These are phyloP conservation scores for Penicillium ucsense DNA, from an alignment of 495 filamentous ascomycete species.

Conservation along the genomic window DNA sequence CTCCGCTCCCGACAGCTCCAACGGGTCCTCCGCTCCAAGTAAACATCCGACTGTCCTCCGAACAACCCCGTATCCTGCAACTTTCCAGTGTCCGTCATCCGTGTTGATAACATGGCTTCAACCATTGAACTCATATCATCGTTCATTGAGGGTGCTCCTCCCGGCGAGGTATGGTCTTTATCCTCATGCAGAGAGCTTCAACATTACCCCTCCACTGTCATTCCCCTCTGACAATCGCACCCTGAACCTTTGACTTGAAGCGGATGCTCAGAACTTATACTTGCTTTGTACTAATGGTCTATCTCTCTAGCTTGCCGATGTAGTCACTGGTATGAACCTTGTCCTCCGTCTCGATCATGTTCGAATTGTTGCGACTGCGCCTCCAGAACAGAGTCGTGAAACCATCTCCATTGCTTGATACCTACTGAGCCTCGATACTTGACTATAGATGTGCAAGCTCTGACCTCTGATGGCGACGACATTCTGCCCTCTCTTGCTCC, in stretches of 20 bases:
- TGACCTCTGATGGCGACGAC: constrained; percentile 61
- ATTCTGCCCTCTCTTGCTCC: constrained; percentile 62
- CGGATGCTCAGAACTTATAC: too few relatives aligned
- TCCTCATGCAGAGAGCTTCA: not conserved
- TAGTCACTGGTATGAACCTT: constrained; percentile 63
- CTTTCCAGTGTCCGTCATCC: constrained; percentile 1
- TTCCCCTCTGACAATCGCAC: not conserved
- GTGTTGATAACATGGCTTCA: constrained; percentile 24
- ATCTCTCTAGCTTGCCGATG: constrained; percentile 67
- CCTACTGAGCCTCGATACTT: constrained; percentile 10
- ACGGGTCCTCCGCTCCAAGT: not conserved
- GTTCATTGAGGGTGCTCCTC: constrained; percentile 90
- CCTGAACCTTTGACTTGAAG: too few relatives aligned
- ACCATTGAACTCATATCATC: constrained; percentile 61
- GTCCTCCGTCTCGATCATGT: not conserved
- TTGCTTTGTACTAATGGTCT: not conserved
- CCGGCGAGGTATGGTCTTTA: constrained; percentile 72
- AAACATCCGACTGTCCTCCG: not conserved
- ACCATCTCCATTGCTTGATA: constrained; percentile 2
- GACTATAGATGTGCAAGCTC: constrained; percentile 70
- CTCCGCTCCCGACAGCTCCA: constrained; percentile 11
- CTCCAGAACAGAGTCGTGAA: not conserved
- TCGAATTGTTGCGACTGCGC: not conserved
- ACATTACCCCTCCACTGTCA: not conserved
- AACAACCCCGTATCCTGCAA: not conserved